These are phyloP conservation scores for Boletus reticulatus DNA, from an alignment of 768 basidiomycete species.

Conservation along the genomic window DNA sequence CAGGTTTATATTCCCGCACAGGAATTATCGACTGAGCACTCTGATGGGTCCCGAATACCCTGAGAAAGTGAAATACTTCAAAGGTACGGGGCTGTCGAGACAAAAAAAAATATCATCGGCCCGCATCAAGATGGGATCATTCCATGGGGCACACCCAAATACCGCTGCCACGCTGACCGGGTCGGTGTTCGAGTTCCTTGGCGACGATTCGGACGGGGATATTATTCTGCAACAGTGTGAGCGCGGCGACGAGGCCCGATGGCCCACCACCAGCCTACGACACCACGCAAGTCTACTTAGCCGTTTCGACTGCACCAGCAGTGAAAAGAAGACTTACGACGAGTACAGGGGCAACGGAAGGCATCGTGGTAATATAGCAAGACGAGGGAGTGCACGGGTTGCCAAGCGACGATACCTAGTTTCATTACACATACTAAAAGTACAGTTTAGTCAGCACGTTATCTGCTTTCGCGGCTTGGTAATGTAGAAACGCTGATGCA, in stretches of 20 bases:
- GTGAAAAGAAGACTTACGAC: slow-evolving; percentile 14
- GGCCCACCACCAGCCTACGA: slow-evolving; percentile 29
- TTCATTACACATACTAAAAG: no score
- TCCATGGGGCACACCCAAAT: slow-evolving; percentile 33
- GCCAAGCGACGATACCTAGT: neutral
- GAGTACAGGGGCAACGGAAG: slow-evolving; percentile 19
- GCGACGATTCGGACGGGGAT: slow-evolving; percentile 53
- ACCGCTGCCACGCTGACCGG: slow-evolving; percentile 39
- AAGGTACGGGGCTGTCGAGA: slow-evolving; percentile 33
- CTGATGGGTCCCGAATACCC: slow-evolving; percentile 37
- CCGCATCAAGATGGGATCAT: neutral
- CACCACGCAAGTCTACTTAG: neutral
- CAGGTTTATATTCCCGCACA: slow-evolving; percentile 35
- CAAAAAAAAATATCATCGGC: neutral
- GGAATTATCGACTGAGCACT: slow-evolving; percentile 26
- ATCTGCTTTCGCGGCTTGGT: no score
- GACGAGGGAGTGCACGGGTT: neutral
- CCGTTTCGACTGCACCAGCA: no score
- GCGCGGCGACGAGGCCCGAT: slow-evolving; percentile 31
- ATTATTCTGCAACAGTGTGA: slow-evolving; percentile 39
- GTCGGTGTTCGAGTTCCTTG: slow-evolving; percentile 35
- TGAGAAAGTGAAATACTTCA: slow-evolving; percentile 42
- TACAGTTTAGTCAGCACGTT: neutral
- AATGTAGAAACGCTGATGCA: no score
- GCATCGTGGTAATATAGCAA: neutral